Conservation (phyloP, 805 yeast species). For the Sugiyamaella valdiviana region DNA sequence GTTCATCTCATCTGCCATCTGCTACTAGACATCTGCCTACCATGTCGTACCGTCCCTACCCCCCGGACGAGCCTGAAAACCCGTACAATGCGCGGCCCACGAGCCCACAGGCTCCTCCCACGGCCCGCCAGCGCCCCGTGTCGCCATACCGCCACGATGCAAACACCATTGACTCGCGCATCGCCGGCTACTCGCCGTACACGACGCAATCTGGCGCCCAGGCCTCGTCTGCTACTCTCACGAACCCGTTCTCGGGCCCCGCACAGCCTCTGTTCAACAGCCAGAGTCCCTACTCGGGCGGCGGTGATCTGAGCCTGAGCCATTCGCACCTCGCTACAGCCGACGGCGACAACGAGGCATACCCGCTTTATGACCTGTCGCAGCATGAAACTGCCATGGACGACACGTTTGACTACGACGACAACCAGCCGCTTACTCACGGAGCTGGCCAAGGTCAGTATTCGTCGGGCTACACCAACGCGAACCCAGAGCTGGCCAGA, state of each 20-base stretch:
- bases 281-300: not conserved
- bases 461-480: not conserved
- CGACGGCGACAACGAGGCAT: slow-evolving; percentile 9
- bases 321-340: not conserved
- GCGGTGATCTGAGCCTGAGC: slow-evolving; percentile 1
- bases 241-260: not conserved
- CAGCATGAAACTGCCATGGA: slow-evolving; percentile 12
- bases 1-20: no score
- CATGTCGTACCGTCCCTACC: no score
- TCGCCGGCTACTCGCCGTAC: not conserved
- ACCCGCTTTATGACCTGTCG: slow-evolving; percentile 19
- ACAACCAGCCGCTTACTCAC: slow-evolving; percentile 19
- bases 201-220: not conserved
- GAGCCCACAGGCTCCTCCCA: not conserved
- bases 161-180: not conserved
- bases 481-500: not conserved
- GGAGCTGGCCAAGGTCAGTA: slow-evolving; percentile 2
- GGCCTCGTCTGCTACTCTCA: not conserved
- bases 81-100: not conserved
- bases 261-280: not conserved
- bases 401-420: slow-evolving; percentile 17
- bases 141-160: not conserved
- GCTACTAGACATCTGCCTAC: no score
- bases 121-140: not conserved
- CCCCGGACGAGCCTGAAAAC: not conserved